These are phyloP conservation scores for Ceraceosorus guamensis DNA, from an alignment of 1,284 basidiomycete genomes.

Conservation along the genomic window DNA sequence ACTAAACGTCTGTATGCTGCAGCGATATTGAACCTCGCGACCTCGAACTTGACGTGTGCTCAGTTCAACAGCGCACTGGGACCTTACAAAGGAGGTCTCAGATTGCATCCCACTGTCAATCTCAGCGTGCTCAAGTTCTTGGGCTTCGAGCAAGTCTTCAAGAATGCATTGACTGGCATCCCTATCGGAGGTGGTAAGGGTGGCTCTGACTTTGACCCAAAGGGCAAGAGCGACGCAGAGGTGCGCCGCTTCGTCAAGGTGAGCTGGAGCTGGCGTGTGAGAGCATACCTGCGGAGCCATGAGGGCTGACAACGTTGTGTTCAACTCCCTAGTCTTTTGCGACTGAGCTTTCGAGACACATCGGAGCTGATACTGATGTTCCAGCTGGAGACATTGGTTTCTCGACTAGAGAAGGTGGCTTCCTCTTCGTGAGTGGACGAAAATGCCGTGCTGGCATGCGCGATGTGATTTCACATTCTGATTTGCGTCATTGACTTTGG, in stretches of 20 bases:
- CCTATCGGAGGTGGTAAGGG: constrained; percentile 64
- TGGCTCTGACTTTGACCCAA: constrained; percentile 68
- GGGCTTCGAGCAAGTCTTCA: constrained; percentile 75
- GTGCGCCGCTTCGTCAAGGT: constrained; percentile 63
- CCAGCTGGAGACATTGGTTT: constrained; percentile 70
- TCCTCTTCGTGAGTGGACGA: too few relatives aligned
- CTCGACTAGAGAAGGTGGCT: constrained; percentile 52
- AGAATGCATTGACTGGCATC: constrained; percentile 72
- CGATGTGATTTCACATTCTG: too few relatives aligned
- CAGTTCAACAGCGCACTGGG: constrained; percentile 75
- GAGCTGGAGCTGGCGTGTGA: not conserved
- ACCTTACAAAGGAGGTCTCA: constrained; percentile 75
- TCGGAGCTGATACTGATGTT: constrained; percentile 62
- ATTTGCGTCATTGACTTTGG: too few relatives aligned
- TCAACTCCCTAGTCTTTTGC: constrained; percentile 18
- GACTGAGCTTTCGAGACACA: constrained; percentile 33
- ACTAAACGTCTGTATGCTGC: not conserved
- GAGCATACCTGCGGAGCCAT: too few relatives aligned
- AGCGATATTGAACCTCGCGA: not conserved
- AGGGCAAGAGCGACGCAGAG: constrained; percentile 70
- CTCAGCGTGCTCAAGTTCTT: constrained; percentile 78
- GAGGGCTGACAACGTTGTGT: not conserved
- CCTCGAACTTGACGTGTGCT: constrained; percentile 6
- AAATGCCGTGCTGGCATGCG: too few relatives aligned
- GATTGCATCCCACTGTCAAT: constrained; percentile 68